These are phyloP conservation scores for Sarocladiaceae sp. DNA, from an alignment of 2,329 filamentous ascomycete genomes.

Conservation along the genomic window DNA sequence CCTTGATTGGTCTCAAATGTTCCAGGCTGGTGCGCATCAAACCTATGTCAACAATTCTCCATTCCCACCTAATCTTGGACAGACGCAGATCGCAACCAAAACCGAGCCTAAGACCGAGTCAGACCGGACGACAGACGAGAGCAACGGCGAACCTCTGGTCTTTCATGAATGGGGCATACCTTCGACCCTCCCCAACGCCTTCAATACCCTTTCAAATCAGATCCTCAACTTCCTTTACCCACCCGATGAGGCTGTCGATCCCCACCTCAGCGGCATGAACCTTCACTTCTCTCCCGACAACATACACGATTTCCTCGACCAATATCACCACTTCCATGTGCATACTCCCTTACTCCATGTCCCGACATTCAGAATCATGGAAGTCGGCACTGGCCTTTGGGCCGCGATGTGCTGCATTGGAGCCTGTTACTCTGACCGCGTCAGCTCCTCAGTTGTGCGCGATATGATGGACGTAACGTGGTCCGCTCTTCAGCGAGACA, in stretches of 20 bases:
- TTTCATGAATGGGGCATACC: conserved; percentile 47
- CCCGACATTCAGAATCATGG: conserved; percentile 63
- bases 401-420: conserved; percentile 69
- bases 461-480: conserved; percentile 64
- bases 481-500: conserved; percentile 52
- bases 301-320: conserved; percentile 65
- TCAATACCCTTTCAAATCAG: conserved; percentile 50
- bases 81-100: conserved; percentile 67
- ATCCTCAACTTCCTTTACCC: conserved; percentile 54
- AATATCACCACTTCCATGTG: conserved; percentile 68
- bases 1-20: conserved; percentile 76
- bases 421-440: conserved; percentile 66
- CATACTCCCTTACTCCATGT: conserved; percentile 72
- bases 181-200: conserved; percentile 44
- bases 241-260: conserved; percentile 41
- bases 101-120: conserved; percentile 57
- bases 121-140: conserved; percentile 43
- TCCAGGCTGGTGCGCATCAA: conserved; percentile 67
- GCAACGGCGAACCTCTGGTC: conserved; percentile 40
- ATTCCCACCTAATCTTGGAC: conserved; percentile 61
- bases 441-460: conserved; percentile 57
- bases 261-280: conserved; percentile 52
- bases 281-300: conserved; percentile 64
- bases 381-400: conserved; percentile 63
- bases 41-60: conserved; percentile 55